These are phyloP conservation scores for Pseudocercospora vitis DNA, from an alignment of 2,329 filamentous ascomycete genomes.

Conservation along the genomic window DNA sequence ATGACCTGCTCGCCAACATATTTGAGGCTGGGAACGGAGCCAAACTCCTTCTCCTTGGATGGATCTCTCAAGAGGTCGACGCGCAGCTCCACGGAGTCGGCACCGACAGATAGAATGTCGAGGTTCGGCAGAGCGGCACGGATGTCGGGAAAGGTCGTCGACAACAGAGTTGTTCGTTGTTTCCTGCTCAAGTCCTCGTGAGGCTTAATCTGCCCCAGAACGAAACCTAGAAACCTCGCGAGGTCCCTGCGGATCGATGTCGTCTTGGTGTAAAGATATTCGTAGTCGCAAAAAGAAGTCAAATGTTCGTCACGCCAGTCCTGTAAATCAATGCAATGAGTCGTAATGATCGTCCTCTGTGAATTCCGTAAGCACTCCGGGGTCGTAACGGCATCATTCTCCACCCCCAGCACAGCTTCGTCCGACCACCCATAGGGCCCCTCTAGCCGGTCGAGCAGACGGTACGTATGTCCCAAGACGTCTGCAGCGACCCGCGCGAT, in stretches of 20 bases:
- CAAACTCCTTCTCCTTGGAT: conserved; percentile 60
- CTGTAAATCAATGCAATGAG: conserved; percentile 70
- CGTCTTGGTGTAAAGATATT: conserved; percentile 76
- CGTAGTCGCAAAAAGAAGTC: conserved; percentile 73
- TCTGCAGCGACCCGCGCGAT: conserved; percentile 76
- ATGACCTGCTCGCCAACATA: conserved; percentile 87
- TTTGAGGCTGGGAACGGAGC: conserved; percentile 70
- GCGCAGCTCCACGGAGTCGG: conserved; percentile 80
- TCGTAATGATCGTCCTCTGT: conserved; percentile 69
- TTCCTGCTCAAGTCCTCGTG: conserved; percentile 78
- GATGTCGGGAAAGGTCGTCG: conserved; percentile 84
- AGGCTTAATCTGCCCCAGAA: conserved; percentile 74
- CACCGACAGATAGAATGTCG: conserved; percentile 82
- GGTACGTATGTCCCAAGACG: conserved; percentile 72
- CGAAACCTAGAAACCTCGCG: conserved; percentile 75
- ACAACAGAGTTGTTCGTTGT: conserved; percentile 78
- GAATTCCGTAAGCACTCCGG: conserved; percentile 59
- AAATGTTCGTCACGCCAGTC: conserved; percentile 59
- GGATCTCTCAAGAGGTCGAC: conserved; percentile 79
- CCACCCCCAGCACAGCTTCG: conserved; percentile 68
- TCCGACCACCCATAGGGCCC: conserved; percentile 56
- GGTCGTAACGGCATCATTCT: conserved; percentile 56
- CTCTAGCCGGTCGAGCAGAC: conserved; percentile 57
- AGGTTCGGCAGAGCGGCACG: conserved; percentile 79
- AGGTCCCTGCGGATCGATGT: conserved; percentile 74